These are phyloP conservation scores for Tinospora cordifolia DNA, from an alignment of 164 flowering plant genomes.

Conservation along the genomic window DNA sequence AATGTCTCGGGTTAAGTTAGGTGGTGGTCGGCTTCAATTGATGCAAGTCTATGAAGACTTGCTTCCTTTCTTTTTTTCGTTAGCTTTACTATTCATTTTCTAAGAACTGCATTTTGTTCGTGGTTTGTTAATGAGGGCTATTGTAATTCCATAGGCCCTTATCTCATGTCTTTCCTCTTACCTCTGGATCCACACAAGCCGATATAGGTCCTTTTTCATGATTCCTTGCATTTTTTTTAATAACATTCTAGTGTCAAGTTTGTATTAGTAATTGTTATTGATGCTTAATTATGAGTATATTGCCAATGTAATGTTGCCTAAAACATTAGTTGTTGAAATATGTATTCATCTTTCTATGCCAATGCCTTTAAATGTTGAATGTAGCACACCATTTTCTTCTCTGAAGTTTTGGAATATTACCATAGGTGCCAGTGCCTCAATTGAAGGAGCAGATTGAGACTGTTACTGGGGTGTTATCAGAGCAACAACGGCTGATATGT, in stretches of 20 bases:
- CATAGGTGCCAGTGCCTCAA: slow-evolving; percentile 87
- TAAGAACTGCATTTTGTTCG: too few relatives aligned
- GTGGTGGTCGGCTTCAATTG: too few relatives aligned
- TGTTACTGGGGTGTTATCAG: slow-evolving; percentile 76
- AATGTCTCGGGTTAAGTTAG: too few relatives aligned
- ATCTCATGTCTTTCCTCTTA: background rate
- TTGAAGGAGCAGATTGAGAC: slow-evolving; percentile 82
- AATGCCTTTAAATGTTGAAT: background rate
- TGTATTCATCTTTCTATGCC: background rate
- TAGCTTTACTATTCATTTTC: too few relatives aligned
- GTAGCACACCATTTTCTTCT: background rate
- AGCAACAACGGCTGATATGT: slow-evolving; percentile 87
- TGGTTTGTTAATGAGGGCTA: background rate
- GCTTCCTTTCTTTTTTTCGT: too few relatives aligned
- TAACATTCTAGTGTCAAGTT: background rate
- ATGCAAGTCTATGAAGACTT: too few relatives aligned
- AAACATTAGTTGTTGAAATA: background rate
- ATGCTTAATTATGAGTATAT: background rate
- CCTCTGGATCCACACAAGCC: background rate
- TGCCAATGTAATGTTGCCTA: background rate
- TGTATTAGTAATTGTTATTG: background rate
- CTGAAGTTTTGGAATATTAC: background rate
- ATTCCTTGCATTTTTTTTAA: background rate
- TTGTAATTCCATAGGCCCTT: background rate
- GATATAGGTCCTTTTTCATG: background rate